phyloP scores from a whole-genome alignment of 345 rosid genomes.

The Sonneratia alba region DNA sequence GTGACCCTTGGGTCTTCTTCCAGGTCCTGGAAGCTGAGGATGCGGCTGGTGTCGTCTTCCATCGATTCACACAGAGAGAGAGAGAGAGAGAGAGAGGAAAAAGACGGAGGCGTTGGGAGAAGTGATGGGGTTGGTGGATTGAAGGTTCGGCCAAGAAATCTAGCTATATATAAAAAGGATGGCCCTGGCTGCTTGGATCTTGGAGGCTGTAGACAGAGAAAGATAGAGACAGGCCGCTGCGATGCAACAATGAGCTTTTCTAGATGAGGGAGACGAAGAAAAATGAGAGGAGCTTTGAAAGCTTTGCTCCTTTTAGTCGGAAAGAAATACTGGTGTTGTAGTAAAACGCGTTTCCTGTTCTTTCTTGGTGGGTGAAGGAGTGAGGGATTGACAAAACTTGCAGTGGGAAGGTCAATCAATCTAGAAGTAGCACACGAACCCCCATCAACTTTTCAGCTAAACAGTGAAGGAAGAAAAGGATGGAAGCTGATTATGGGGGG shows the following conservation, averaged over 20 bases:
- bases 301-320: no score
- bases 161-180: neutral
- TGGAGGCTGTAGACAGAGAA: neutral
- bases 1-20: slow-evolving; percentile 13
- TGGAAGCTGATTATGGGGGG: slow-evolving; percentile 2
- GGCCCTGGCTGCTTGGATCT: neutral
- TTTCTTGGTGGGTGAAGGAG: no score
- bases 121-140: neutral
- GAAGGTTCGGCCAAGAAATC: no score
- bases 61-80: neutral
- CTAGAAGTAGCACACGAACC: no score
- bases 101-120: neutral
- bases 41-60: neutral
- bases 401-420: no score
- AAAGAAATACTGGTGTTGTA: no score
- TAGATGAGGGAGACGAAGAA: neutral
- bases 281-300: no score
- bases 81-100: neutral
- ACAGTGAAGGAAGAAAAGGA: no score
- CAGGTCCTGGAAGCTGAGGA: slow-evolving; percentile 1
- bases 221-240: neutral
- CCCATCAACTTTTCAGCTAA: no score
- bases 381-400: no score
- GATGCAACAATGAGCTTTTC: slow-evolving; percentile 1
- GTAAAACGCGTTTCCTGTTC: no score